Evolutionary conservation across 805 yeast species (phyloP).

Genomic region (Saccharomycopsis amapae): DNA sequence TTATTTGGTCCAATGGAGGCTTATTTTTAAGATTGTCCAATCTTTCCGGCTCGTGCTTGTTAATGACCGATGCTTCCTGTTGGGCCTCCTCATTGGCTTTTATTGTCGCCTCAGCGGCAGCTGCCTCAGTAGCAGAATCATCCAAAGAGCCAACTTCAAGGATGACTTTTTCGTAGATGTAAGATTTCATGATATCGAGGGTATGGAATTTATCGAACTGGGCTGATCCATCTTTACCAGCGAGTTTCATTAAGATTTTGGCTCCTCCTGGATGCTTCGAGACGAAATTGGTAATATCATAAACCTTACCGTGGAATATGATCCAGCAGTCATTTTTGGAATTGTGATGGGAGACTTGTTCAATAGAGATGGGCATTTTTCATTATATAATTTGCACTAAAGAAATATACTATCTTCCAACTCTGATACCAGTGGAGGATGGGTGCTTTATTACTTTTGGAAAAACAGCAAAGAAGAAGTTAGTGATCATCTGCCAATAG

Average conservation of each 20-base stretch:
- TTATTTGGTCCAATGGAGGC: conserved; percentile 31
- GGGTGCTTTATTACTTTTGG: no score
- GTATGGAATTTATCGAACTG: conserved; percentile 23
- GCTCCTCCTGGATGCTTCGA: conserved; percentile 48
- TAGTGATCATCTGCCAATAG: no score
- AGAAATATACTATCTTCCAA: no score
- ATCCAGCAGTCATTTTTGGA: conserved; percentile 43
- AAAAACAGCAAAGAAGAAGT: no score
- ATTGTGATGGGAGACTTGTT: conserved; percentile 47
- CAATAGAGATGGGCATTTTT: no score
- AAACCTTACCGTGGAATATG: conserved; percentile 30
- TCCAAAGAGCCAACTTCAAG: conserved; percentile 2
- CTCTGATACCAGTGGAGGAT: no score
- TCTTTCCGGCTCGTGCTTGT: conserved; percentile 22
- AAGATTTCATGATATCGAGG: conserved; percentile 5
- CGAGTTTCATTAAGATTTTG: conserved; percentile 36
- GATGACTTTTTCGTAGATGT: not conserved
- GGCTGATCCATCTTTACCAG: conserved; percentile 44
- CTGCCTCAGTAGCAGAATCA: conserved; percentile 4
- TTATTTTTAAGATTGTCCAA: conserved; percentile 14
- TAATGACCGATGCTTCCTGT: no score
- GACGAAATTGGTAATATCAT: conserved; percentile 34
- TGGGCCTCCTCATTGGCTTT: conserved; percentile 8
- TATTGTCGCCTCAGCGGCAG: conserved; percentile 7
- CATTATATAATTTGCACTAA: no score